Conservation (phyloP, 2,329 filamentous ascomycete genomes). For the Diaporthe citriasiana region DNA sequence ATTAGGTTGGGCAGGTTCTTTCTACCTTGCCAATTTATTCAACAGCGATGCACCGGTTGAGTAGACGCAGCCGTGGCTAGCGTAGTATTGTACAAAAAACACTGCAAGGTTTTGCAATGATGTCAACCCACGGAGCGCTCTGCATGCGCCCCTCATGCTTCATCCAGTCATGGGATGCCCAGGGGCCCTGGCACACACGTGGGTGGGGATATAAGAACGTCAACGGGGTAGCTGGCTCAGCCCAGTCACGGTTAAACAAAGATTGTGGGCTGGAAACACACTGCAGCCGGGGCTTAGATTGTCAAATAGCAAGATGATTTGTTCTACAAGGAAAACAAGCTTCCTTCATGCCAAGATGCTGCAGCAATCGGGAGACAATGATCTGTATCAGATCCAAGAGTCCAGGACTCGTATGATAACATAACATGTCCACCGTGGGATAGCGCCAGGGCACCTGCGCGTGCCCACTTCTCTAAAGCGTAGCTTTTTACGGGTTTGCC, state of each 20-base stretch:
- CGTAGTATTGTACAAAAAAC: neutral
- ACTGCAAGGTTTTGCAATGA: constrained; percentile 42
- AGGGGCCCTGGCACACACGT: constrained; percentile 20
- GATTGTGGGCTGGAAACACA: neutral
- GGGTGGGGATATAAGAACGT: constrained; percentile 25
- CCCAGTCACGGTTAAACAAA: neutral
- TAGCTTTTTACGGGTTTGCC: neutral
- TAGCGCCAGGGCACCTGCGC: neutral
- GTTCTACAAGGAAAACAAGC: neutral
- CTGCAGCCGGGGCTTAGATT: too few relatives aligned
- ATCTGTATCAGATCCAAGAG: neutral
- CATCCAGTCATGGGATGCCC: constrained; percentile 27
- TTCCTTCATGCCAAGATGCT: neutral
- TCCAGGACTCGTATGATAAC: neutral
- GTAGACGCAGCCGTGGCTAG: constrained; percentile 34
- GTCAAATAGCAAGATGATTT: neutral
- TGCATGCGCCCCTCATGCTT: constrained; percentile 41
- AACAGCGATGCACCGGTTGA: neutral
- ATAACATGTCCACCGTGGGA: neutral
- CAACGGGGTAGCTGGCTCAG: neutral
- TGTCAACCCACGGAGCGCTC: constrained; percentile 39
- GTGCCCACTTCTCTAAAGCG: neutral
- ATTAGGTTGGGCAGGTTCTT: neutral
- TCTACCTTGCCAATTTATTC: neutral
- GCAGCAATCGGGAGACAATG: neutral